Evolutionary conservation across 805 yeast genomes (phyloP).

Genomic region (Peterozyma xylosa): DNA sequence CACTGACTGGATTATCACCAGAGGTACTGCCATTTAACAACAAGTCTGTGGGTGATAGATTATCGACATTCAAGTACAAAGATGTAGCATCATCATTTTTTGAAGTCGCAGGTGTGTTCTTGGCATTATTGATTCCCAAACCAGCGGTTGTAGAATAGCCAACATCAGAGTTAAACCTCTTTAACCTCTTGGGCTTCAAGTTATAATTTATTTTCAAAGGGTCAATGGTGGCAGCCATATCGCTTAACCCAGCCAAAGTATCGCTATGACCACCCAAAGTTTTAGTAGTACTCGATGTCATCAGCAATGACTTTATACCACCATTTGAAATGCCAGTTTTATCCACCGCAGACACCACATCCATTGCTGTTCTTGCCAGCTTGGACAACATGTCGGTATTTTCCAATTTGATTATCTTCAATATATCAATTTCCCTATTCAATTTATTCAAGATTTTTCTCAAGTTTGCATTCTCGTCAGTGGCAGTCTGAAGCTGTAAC

Average conservation of each 20-base stretch:
- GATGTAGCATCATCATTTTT: constrained; percentile 6
- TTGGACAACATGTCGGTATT: background rate
- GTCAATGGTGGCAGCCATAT: constrained; percentile 13
- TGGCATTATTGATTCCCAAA: background rate
- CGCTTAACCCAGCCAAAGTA: background rate
- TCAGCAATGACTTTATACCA: background rate
- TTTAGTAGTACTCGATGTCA: background rate
- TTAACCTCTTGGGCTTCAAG: constrained; percentile 21
- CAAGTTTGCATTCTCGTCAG: constrained; percentile 35
- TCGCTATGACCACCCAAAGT: background rate
- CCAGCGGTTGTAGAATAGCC: constrained; percentile 2
- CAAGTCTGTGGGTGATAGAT: constrained; percentile 4
- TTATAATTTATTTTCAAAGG: constrained; percentile 23
- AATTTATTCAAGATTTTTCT: constrained; percentile 31
- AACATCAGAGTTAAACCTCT: constrained; percentile 10
- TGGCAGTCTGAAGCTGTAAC: constrained; percentile 30
- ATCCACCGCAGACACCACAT: no score
- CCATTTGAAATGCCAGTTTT: background rate
- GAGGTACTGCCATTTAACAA: background rate
- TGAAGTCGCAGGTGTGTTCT: background rate
- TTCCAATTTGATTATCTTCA: constrained; percentile 18
- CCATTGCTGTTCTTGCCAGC: background rate
- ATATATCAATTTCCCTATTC: constrained; percentile 28
- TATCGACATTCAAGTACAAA: constrained; percentile 6
- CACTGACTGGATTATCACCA: background rate